Conservation (phyloP, 225 moss, liverwort and hornwort genomes). For the Physcomitrellopsis africana region DNA sequence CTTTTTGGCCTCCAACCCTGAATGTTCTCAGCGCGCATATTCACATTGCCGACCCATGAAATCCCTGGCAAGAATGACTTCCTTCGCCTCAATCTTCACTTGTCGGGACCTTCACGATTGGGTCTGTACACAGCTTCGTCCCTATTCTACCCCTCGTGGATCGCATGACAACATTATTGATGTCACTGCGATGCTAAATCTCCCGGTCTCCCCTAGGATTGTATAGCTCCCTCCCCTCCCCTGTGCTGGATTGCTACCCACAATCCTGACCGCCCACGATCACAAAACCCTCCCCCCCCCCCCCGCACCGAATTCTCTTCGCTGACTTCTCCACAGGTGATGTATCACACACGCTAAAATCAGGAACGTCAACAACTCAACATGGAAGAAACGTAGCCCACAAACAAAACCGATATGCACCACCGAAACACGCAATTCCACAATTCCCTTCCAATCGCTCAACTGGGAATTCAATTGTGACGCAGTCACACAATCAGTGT, state of each 20-base stretch:
- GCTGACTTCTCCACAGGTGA: not conserved
- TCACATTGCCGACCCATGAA: slow-evolving; percentile 11
- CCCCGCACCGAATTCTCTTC: not conserved
- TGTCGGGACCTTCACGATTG: slow-evolving; percentile 1
- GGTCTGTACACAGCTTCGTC: not conserved
- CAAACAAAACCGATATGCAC: slow-evolving; percentile 23
- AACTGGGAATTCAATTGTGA: not conserved
- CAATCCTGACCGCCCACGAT: slow-evolving; percentile 8
- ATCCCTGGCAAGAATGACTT: not conserved
- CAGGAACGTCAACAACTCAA: not conserved
- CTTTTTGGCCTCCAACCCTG: slow-evolving; percentile 3
- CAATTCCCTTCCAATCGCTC: not conserved
- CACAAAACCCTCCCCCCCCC: too few relatives aligned
- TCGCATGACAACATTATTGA: not conserved
- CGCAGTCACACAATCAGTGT: not conserved
- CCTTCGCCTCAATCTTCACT: not conserved
- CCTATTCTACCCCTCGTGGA: slow-evolving; percentile 1
- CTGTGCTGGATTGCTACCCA: not conserved
- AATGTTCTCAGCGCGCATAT: not conserved
- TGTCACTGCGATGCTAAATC: not conserved
- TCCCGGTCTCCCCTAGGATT: not conserved
- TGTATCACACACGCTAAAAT: slow-evolving; percentile 30
- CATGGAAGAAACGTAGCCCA: slow-evolving; percentile 20
- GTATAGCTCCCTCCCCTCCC: not conserved
- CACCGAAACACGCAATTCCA: slow-evolving; percentile 24